Percentiles rank a stretch among this genome's conserved stretches.
These are phyloP conservation scores for Zygotorulaspora danielsina DNA, from an alignment of 805 yeast species.

Conservation along the genomic window DNA sequence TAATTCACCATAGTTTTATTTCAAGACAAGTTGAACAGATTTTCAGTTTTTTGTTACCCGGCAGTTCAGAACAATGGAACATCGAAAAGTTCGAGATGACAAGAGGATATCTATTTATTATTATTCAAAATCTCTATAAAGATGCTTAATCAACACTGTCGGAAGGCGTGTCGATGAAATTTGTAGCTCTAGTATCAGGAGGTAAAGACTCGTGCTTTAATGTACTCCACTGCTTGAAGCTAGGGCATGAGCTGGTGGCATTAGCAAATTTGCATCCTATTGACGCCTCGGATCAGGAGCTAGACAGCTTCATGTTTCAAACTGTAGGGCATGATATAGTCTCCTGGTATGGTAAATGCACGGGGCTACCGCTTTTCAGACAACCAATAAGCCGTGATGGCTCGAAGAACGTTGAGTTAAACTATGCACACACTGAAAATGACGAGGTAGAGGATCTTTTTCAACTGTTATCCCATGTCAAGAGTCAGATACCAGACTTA, in stretches of 20 bases:
- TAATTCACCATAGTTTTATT: too few species aligned
- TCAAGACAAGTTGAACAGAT: too few species aligned
- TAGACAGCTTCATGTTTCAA: constrained; percentile 96
- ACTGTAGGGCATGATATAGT: constrained; percentile 90
- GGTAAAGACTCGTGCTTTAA: constrained; percentile 96
- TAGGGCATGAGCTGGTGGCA: constrained; percentile 83
- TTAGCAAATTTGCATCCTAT: constrained; percentile 79
- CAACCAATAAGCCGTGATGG: constrained; percentile 53
- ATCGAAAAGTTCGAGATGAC: too few species aligned
- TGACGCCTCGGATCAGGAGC: constrained; percentile 50
- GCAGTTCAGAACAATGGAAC: too few species aligned
- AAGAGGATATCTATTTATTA: too few species aligned
- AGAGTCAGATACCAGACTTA: constrained; percentile 58
- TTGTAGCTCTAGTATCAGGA: constrained; percentile 88
- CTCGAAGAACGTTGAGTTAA: constrained; percentile 61
- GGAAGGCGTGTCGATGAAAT: constrained; percentile 85
- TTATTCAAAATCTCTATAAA: too few species aligned
- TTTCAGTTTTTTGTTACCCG: too few species aligned
- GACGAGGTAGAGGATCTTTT: constrained; percentile 90
- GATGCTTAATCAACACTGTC: too few species aligned
- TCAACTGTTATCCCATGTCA: constrained; percentile 47
- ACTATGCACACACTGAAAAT: constrained; percentile 58
- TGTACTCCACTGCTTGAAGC: constrained; percentile 74
- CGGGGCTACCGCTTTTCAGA: constrained; percentile 77
- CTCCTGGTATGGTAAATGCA: constrained; percentile 58